Conservation (phyloP, 2,329 filamentous ascomycete genomes). For the Leptographium wingfieldii region DNA sequence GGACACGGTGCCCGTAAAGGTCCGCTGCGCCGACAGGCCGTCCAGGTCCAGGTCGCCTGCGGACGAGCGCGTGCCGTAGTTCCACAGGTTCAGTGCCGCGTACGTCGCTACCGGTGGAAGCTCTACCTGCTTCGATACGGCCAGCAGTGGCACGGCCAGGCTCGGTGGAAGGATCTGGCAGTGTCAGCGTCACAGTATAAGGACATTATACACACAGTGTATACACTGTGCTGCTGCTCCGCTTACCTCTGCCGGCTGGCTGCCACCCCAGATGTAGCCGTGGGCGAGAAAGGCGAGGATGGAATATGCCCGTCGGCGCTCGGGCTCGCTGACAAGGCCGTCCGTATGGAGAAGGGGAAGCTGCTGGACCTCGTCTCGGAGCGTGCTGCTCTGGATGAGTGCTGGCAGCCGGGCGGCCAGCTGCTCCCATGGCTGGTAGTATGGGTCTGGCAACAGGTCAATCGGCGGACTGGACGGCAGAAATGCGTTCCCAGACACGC, state of each 20-base stretch:
- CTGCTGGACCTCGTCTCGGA: constrained; percentile 49
- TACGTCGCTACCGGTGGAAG: constrained; percentile 87
- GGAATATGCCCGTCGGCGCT: constrained; percentile 74
- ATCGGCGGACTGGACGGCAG: constrained; percentile 61
- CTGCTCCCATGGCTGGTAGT: constrained; percentile 72
- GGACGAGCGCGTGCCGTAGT: constrained; percentile 43
- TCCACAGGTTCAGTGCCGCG: constrained; percentile 78
- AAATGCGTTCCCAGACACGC: constrained; percentile 53
- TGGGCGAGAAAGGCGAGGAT: constrained; percentile 71
- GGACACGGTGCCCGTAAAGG: constrained; percentile 78
- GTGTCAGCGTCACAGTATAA: neutral
- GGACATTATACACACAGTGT: too few relatives aligned
- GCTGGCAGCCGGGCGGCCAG: constrained; percentile 54
- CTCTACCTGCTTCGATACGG: constrained; percentile 59
- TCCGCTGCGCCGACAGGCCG: constrained; percentile 58
- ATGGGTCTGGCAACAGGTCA: constrained; percentile 49
- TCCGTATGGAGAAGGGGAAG: constrained; percentile 60
- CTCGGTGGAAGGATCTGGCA: constrained; percentile 49
- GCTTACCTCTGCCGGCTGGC: constrained; percentile 56
- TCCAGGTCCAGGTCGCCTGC: constrained; percentile 44
- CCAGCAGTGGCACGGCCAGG: constrained; percentile 64
- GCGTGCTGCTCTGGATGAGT: constrained; percentile 49
- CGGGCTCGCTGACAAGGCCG: constrained; percentile 47
- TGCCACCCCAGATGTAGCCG: constrained; percentile 80
- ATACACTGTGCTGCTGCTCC: neutral